phyloP scores from a whole-genome alignment of 345 rosid genomes.

The Citrus sinensis region DNA sequence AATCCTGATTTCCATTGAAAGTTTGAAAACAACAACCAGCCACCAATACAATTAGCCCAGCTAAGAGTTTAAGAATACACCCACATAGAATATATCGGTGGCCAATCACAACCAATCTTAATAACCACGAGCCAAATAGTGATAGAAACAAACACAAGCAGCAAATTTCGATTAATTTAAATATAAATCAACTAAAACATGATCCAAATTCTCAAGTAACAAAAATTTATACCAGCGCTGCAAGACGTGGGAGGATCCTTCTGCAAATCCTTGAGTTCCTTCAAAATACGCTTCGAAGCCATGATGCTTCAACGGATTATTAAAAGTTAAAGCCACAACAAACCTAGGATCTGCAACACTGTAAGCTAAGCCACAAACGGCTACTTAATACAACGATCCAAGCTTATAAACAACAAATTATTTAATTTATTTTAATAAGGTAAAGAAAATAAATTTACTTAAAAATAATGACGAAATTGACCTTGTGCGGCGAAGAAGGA shows the following conservation, averaged over 20 bases:
- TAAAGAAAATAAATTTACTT: not conserved
- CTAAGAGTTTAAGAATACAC: not conserved
- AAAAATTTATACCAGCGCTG: conserved; percentile 35
- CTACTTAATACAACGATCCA: not conserved
- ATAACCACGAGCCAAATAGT: not conserved
- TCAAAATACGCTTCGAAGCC: conserved; percentile 50
- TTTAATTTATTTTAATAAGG: not conserved
- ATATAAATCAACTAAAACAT: not conserved
- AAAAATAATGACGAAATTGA: not conserved
- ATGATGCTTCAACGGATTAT: conserved; percentile 14
- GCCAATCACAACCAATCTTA: not conserved
- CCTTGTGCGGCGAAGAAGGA: not conserved
- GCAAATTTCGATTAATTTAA: not conserved
- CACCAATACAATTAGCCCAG: not conserved
- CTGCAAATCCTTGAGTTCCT: conserved; percentile 50
- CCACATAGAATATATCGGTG: not conserved
- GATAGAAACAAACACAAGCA: not conserved
- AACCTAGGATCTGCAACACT: not conserved
- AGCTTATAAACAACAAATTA: not conserved
- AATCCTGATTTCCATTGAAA: not conserved
- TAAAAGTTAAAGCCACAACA: not conserved
- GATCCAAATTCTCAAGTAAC: not conserved
- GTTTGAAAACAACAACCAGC: not conserved
- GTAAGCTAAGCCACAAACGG: not conserved
- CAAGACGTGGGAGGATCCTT: conserved; percentile 48